A percentile compares a stretch with the other conserved stretches of the same genome.
These are phyloP conservation scores for Paramecium tetraurelia DNA, from an alignment of 73 alveolate species.

Conservation along the genomic window DNA sequence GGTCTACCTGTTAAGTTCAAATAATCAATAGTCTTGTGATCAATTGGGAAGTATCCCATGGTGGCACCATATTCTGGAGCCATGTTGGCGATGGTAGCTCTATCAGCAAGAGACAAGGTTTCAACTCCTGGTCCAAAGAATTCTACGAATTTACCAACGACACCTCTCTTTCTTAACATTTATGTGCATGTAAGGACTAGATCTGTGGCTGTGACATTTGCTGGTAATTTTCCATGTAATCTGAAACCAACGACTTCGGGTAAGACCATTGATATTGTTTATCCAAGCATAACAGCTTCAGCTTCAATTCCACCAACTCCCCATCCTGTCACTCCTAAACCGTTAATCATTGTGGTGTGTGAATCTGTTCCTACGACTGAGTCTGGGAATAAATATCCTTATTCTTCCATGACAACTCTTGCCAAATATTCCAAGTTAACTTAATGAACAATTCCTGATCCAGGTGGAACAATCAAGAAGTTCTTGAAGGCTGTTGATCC, in stretches of 20 bases:
- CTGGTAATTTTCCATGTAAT: constrained; percentile 75
- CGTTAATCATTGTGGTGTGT: constrained; percentile 92
- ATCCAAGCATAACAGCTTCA: constrained; percentile 93
- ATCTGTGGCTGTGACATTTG: constrained; percentile 85
- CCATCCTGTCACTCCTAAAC: constrained; percentile 93
- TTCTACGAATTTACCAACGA: constrained; percentile 92
- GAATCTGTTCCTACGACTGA: constrained; percentile 91
- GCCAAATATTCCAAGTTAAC: constrained; percentile 89
- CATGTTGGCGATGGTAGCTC: constrained; percentile 91
- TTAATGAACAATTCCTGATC: constrained; percentile 80
- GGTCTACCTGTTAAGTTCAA: constrained; percentile 84
- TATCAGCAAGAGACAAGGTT: constrained; percentile 77
- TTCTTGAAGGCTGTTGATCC: constrained; percentile 86
- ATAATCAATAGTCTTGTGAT: constrained; percentile 79
- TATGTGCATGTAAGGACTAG: constrained; percentile 75
- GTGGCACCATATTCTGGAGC: constrained; percentile 96
- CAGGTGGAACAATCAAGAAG: constrained; percentile 90
- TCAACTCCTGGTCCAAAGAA: constrained; percentile 88
- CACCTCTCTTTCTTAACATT: constrained; percentile 93
- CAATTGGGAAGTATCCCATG: constrained; percentile 93
- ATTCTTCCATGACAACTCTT: constrained; percentile 79
- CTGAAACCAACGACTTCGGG: constrained; percentile 90
- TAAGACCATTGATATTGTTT: constrained; percentile 84
- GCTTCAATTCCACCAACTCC: constrained; percentile 96
- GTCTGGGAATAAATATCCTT: constrained; percentile 75